Evolutionary conservation across 2,329 filamentous ascomycete species (phyloP).

Genomic region (Myriosclerotinia scirpicola): DNA sequence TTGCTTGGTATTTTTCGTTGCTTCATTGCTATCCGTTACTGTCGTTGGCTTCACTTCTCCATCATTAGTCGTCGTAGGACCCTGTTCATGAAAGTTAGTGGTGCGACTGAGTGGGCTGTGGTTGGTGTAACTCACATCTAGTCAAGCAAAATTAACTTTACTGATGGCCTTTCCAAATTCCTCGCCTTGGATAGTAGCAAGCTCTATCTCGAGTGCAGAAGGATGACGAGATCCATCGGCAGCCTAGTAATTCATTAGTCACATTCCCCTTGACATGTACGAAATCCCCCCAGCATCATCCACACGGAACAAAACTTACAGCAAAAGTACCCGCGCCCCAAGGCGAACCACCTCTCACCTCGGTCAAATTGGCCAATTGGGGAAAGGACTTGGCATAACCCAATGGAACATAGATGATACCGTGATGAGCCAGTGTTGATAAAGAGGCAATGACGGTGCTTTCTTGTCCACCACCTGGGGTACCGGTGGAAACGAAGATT

Average conservation of each 20-base stretch:
- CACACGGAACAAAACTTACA: slow-evolving; percentile 44
- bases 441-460: slow-evolving; percentile 76
- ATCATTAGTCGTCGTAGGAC: slow-evolving; percentile 41
- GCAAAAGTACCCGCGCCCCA: slow-evolving; percentile 96
- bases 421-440: slow-evolving; percentile 88
- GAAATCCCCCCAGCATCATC: too few species aligned
- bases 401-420: slow-evolving; percentile 93
- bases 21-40: slow-evolving; percentile 34
- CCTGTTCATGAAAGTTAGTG: slow-evolving; percentile 37
- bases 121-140: slow-evolving; percentile 51
- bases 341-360: slow-evolving; percentile 81
- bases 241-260: slow-evolving; percentile 42
- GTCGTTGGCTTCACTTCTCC: slow-evolving; percentile 27
- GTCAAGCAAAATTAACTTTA: slow-evolving; percentile 74
- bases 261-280: background rate
- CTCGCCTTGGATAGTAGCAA: slow-evolving; percentile 83
- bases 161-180: slow-evolving; percentile 74
- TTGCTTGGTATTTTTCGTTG: slow-evolving; percentile 33
- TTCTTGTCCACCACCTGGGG: slow-evolving; percentile 88
- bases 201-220: slow-evolving; percentile 67
- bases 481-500: slow-evolving; percentile 85
- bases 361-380: slow-evolving; percentile 66
- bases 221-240: slow-evolving; percentile 84
- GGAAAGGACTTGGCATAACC: slow-evolving; percentile 82
- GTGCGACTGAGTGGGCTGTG: background rate